Evolutionary conservation across 2,329 filamentous ascomycete genomes (phyloP).

Genomic region (Trichoderma polysporum): DNA sequence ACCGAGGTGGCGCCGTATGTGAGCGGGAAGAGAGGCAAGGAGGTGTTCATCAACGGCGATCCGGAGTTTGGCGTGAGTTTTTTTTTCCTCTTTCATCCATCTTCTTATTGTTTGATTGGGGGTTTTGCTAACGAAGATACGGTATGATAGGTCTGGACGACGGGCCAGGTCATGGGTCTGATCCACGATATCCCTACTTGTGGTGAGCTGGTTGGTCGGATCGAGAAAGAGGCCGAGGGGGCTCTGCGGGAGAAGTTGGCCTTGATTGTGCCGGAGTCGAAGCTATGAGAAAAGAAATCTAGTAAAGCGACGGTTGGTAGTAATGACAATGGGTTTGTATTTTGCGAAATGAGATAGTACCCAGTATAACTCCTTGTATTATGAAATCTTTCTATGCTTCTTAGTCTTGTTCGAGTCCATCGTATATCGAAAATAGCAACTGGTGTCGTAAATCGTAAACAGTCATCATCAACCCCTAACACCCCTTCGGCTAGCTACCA

Average conservation of each 20-base stretch:
- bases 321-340: not conserved
- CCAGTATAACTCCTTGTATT: not conserved
- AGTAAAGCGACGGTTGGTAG: not conserved
- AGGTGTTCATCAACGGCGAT: constrained; percentile 93
- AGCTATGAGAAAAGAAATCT: constrained; percentile 49
- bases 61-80: constrained; percentile 80
- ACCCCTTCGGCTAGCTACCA: not conserved
- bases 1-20: constrained; percentile 83
- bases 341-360: not conserved
- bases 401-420: too few relatives aligned
- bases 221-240: constrained; percentile 73
- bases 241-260: constrained; percentile 60
- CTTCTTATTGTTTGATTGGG: not conserved
- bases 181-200: constrained; percentile 84
- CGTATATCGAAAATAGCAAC: not conserved
- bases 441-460: not conserved
- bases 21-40: constrained; percentile 82
- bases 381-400: too few relatives aligned
- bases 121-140: not conserved
- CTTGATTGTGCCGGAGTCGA: constrained; percentile 57
- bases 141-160: constrained; percentile 80
- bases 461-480: not conserved
- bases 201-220: constrained; percentile 64
- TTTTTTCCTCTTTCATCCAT: not conserved
- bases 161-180: constrained; percentile 88